phyloP scores from a whole-genome alignment of 2,329 filamentous ascomycete species.

The Colletotrichum lentis region DNA sequence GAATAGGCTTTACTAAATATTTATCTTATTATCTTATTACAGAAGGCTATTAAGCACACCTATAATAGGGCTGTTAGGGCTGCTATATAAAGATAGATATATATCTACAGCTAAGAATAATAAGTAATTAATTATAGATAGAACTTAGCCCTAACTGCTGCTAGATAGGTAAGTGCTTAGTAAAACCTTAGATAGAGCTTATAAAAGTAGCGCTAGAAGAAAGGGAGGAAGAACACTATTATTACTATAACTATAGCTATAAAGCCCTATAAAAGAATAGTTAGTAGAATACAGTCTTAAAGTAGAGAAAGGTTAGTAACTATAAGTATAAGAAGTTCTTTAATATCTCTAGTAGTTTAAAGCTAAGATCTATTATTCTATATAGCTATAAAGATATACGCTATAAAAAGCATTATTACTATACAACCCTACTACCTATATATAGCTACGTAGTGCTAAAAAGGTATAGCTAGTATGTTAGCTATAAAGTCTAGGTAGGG shows the following conservation, averaged over 20 bases:
- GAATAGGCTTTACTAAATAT: slow-evolving; percentile 2
- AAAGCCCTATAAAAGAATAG: background rate
- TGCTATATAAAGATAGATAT: background rate
- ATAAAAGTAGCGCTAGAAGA: background rate
- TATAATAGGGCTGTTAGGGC: background rate
- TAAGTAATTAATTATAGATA: background rate
- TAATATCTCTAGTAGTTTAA: background rate
- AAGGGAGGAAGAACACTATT: background rate
- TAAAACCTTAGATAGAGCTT: background rate
- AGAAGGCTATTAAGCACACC: background rate
- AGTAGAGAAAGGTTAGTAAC: too few relatives aligned
- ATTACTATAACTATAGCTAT: too few relatives aligned
- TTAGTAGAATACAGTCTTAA: too few relatives aligned
- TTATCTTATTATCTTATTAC: background rate
- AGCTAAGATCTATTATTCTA: background rate
- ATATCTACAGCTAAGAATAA: background rate
- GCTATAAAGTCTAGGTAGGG: background rate
- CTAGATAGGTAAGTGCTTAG: background rate
- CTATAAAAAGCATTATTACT: background rate
- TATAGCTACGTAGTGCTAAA: background rate
- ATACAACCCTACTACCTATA: background rate
- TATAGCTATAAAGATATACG: background rate
- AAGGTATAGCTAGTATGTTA: slow-evolving; percentile 3
- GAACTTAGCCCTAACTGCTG: too few relatives aligned
- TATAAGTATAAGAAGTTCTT: too few relatives aligned